Base-by-base conservation (phyloP, 2,329 filamentous ascomycete genomes). In the Magnaporthales sp. region DNA sequence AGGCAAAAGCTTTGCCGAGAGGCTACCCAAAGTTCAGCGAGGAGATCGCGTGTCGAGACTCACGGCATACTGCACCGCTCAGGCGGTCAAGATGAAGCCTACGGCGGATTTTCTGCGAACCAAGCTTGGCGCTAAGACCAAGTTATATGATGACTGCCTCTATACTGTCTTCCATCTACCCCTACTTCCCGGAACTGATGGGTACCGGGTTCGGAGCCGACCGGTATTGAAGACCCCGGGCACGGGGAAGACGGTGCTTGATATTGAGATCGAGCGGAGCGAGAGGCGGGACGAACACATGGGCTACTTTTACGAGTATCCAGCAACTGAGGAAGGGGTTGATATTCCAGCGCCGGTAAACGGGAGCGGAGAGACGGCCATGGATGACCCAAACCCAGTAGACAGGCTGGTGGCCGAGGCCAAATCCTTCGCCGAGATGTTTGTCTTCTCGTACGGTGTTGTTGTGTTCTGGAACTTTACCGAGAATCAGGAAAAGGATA, bases 391-490 rank as follows among this genome's bases (percentile, higher is more conserved):
- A 67, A 81, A 83, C 73, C 79, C 85, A 27, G 79, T 84, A 69
- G 83, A 85, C 75, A 84, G 86, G 30, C 83, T 92, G 27, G 86
- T 86, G 0, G 85, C 90, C 6, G 87, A 92, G 74, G 86, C 89
- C 46, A 89, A 94, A 73, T 85, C 89, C 67, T 92, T 96, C 74
- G 94, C 92, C 58, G 95, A 99, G 78, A 92, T 98, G 87, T 98
- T 97, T 75, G 90, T 99, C 72, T 98, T 96, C 77, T 94, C 91
- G 19, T 99, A 99, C 74, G 95, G 95, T 24, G 94, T 99, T 0
- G 94, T 95, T 0, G 95, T 99, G 5, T 97, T 99, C 76, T 99
- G 95, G 95, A 99, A 99, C 76, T 97, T 99, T 72, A 94, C 92
- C 11, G 93, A 97, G 76, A 86, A 90, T 70, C 95, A 99, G 76